phyloP scores from a whole-genome alignment of 768 basidiomycete genomes.

The Collybia sordida region DNA sequence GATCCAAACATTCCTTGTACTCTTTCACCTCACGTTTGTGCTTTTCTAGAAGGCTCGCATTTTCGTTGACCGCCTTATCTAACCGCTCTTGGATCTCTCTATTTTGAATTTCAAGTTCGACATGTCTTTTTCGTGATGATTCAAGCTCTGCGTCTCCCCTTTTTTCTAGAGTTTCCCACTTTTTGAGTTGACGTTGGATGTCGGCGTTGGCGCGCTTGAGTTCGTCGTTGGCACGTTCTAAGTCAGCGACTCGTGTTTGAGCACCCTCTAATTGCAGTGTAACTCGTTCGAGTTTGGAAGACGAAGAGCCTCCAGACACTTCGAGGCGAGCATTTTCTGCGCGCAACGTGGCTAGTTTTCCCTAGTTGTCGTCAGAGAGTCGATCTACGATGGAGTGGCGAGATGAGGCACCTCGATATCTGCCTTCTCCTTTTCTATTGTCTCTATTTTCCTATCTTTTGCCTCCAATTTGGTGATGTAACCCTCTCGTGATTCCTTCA shows the following conservation, averaged over 20 bases:
- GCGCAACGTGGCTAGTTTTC: constrained; percentile 38
- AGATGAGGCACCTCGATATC: constrained; percentile 40
- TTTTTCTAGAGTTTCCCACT: constrained; percentile 68
- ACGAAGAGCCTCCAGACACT: constrained; percentile 41
- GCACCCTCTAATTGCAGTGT: constrained; percentile 59
- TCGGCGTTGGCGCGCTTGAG: constrained; percentile 54
- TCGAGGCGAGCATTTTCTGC: constrained; percentile 51
- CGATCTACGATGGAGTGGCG: background rate
- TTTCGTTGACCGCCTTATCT: constrained; percentile 33
- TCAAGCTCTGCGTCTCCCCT: constrained; percentile 63
- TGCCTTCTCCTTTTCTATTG: constrained; percentile 41
- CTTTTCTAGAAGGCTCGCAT: constrained; percentile 37
- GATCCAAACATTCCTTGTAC: constrained; percentile 36
- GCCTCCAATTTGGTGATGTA: constrained; percentile 38
- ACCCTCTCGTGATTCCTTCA: constrained; percentile 28
- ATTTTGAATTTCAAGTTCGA: constrained; percentile 56
- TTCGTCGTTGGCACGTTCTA: constrained; percentile 58
- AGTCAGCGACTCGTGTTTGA: constrained; percentile 48
- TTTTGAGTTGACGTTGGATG: constrained; percentile 61
- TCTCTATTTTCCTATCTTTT: constrained; percentile 36
- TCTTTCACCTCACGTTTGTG: constrained; percentile 40
- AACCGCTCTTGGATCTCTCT: constrained; percentile 42
- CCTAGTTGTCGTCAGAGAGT: constrained; percentile 20
- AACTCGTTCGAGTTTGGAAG: constrained; percentile 56
- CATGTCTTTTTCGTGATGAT: constrained; percentile 48